Base-by-base conservation (phyloP, 352 stramenopile species). In the Vaucheria bursata region DNA sequence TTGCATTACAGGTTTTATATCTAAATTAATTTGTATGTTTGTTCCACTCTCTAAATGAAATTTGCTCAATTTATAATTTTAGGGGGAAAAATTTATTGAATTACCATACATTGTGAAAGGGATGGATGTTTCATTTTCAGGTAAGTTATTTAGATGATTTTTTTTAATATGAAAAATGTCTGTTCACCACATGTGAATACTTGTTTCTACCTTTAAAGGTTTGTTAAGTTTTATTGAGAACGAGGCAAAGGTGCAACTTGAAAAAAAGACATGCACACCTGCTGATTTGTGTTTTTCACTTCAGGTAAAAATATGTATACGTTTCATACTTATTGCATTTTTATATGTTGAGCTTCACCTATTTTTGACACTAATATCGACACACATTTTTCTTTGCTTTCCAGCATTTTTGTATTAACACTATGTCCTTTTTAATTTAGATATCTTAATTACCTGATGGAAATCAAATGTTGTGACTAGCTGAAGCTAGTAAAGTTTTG, bases 121-220 rank as follows among this genome's bases (percentile, higher is more conserved):
- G 29, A 99, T 99, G 97, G 97, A 99, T 84, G 95, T 99, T 4
- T 97, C 91, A 45, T 98, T 99, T 86, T 97, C 90, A 0, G 96
- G 96, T 25, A 82, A 68, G 8, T 52, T n/a, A n/a, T n/a, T n/a
- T n/a, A n/a, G n/a, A n/a, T 18, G 18, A 25, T 59, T 59, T 18
- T 59, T 25, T 18, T 25, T 59, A 25, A 59, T 59, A 18, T 18
- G 12, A 18, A 18, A 59, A 18, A 25, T 25, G 45, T 59, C 18
- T 59, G 45, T 25, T 59, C 45, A 18, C 45, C 18, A 18, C 25
- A 25, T 25, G 12, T 59, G 45, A 18, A 18, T 59, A 25, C 45
- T 59, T 18, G 45, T 59, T 59, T 25, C 18, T 59, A 59, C 45
- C 45, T 18, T 59, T 25, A 59, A 31, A 68, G 80, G 80, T 4